Base-by-base conservation (phyloP, 2,329 filamentous ascomycete species). In the Fusarium lateritium region DNA sequence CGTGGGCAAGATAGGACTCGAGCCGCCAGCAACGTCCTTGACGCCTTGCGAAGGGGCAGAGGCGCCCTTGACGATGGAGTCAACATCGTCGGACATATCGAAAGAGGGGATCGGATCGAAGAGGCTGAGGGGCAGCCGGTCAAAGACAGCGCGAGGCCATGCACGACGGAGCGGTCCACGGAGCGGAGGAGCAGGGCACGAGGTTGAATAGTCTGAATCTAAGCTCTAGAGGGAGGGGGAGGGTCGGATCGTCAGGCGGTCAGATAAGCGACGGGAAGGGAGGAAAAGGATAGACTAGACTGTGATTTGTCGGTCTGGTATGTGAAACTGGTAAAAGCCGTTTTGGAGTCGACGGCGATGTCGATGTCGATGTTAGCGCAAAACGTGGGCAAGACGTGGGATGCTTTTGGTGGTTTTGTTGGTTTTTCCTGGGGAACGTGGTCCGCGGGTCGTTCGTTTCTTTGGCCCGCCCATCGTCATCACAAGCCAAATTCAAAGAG, bases 11-110 rank as follows among this genome's bases (percentile, higher is more conserved):
- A 84, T 81, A 73, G 83, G 79, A 75, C 80, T 81, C 53, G 81
- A 31, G 28, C 10, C 81, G 73, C 79, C 75, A 44, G 82, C 77
- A 19, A 56, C 71, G 57, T 68, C 63, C 62, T 82, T 81, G 69
- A 82, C 82, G 73, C 80, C 79, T 73, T 88, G 84, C 72, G 88
- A 86, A 57, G 91, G 86, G 61, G 89, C 83, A 61, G 94, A 92
- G 50, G 93, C 91, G 76, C 94, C 95, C 83, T 98, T 98, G 82
- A 98, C 93, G 75, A 97, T 88, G 75, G 94, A 94, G 82, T 98
- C 94, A 76, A 97, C 85, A 65, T 88, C 84, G 77, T 90, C 87
- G 73, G 88, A 84, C 89, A 92, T 91, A 54, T 57, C 60, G 62
- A 38, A 46, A 47, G 38, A 44, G 26, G 17, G 34, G 14, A 13